Base-by-base conservation (phyloP, 305 asterid species). In the Ilex paraguariensis region DNA sequence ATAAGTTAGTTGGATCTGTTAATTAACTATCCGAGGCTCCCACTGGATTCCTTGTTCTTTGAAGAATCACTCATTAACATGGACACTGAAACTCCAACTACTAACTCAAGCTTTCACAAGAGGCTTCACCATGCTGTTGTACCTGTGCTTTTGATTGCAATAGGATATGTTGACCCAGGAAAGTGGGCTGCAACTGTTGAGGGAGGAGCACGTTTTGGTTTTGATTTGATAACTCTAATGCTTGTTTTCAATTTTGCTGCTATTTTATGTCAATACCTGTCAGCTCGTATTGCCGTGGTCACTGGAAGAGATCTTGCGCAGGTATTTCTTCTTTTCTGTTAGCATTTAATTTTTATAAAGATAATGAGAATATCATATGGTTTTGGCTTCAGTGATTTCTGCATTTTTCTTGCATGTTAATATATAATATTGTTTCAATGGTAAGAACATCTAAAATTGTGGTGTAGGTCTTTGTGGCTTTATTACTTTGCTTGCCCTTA, bases 141-240 rank as follows among this genome's bases (percentile, higher is more conserved):
- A 32, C 99, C 97, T 4, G 84, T 86, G 61, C 86, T 93, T 61
- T 87, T 88, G 76, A 69, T 93, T 70, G 85, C 92, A 70, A 70
- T 87, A 55, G 80, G 96, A 82, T 90, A 93, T 77, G 79, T 93
- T 50, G 98, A 87, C 74, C 98, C 98, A 67, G 99, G 99, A 70
- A 93, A 93, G 76, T 93, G 97, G 97, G 94, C 90, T 48, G 87
- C 89, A 67, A 75, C 85, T 60, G 78, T 87, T 48, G 99, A 93
- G 70, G 95, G 96, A 14, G 99, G 99, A 52, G 88, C 95, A 57
- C 91, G 85, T 54, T 82, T 85, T 59, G 97, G 98, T 55, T 69
- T 68, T 69, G 97, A 93, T 77, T 72, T 87, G 73, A 75, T 77
- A 65, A 70, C 79, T 14, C 74, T 84, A 36, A 68, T 86, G 77